Conservation (phyloP, 192 early-diverging fungal genomes). For the Helicostylum pulchrum region DNA sequence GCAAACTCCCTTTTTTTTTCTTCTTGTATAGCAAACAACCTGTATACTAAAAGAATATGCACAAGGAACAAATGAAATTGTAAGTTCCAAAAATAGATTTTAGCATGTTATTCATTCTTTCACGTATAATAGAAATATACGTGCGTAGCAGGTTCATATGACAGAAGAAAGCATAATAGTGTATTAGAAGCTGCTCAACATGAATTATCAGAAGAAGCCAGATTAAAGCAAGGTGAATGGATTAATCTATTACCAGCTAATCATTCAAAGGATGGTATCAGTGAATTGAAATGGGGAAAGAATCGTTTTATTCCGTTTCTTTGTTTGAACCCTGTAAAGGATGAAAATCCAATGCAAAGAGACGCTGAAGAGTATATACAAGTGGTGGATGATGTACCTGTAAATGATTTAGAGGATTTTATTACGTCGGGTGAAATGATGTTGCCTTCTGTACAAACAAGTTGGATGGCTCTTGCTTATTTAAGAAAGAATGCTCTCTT, state of each 20-base stretch:
- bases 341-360: constrained; percentile 37
- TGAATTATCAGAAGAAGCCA: constrained; percentile 59
- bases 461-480: constrained; percentile 47
- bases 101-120: no score
- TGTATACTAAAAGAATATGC: constrained; percentile 52
- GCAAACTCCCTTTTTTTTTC: background rate
- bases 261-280: constrained; percentile 44
- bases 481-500: constrained; percentile 30
- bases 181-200: constrained; percentile 46
- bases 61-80: constrained; percentile 57
- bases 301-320: constrained; percentile 60
- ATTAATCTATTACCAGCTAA: constrained; percentile 41
- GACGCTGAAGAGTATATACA: constrained; percentile 54
- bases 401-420: constrained; percentile 32
- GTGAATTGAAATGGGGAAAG: constrained; percentile 57
- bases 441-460: constrained; percentile 50
- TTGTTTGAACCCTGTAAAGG: constrained; percentile 43
- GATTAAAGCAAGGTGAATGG: constrained; percentile 47
- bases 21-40: constrained; percentile 49
- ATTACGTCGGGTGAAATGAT: constrained; percentile 43
- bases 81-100: constrained; percentile 21
- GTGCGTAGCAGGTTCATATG: constrained; percentile 54
- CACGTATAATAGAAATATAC: constrained; percentile 47
- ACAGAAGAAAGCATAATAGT: constrained; percentile 48
- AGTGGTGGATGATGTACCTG: constrained; percentile 30